phyloP scores from a whole-genome alignment of 495 filamentous ascomycete genomes.

The Cryomyces minteri region DNA sequence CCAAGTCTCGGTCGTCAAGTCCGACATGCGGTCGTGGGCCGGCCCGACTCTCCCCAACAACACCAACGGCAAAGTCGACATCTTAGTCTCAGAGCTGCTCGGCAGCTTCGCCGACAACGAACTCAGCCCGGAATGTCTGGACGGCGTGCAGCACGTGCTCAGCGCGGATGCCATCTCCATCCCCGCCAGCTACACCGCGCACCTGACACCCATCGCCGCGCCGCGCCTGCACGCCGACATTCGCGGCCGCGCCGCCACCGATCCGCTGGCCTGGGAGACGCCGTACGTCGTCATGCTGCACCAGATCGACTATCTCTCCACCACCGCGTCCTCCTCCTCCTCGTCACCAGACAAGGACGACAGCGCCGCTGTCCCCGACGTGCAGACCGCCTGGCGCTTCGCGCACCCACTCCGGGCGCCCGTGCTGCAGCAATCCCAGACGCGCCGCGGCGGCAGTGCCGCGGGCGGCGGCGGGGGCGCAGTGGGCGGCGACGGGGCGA shows the following conservation, averaged over 20 bases:
- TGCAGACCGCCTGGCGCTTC: slow-evolving; percentile 57
- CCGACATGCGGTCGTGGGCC: slow-evolving; percentile 94
- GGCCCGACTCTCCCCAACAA: slow-evolving; percentile 33
- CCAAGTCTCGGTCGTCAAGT: slow-evolving; percentile 70
- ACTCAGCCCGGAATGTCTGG: slow-evolving; percentile 50
- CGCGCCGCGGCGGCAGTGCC: slow-evolving; percentile 38
- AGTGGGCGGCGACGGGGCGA: slow-evolving; percentile 41
- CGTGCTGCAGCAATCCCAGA: slow-evolving; percentile 31
- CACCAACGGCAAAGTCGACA: slow-evolving; percentile 51
- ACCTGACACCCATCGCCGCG: slow-evolving; percentile 77
- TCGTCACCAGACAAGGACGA: slow-evolving; percentile 5
- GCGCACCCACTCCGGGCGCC: slow-evolving; percentile 31
- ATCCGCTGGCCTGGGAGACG: slow-evolving; percentile 54
- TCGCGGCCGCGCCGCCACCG: slow-evolving; percentile 33
- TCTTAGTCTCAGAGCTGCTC: slow-evolving; percentile 81
- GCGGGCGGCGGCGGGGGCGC: slow-evolving; percentile 22
- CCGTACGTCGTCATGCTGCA: slow-evolving; percentile 91
- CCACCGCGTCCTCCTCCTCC: slow-evolving; percentile 21
- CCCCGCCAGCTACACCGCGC: slow-evolving; percentile 77
- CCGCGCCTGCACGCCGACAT: slow-evolving; percentile 76
- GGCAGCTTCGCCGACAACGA: slow-evolving; percentile 50
- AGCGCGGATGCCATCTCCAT: slow-evolving; percentile 77
- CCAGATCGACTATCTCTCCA: slow-evolving; percentile 65
- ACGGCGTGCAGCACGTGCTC: slow-evolving; percentile 75
- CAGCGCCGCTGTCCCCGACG: slow-evolving; percentile 30